Evolutionary conservation across 208 protist genomes (phyloP).

Genomic region (Vickermania spadyakhi): DNA sequence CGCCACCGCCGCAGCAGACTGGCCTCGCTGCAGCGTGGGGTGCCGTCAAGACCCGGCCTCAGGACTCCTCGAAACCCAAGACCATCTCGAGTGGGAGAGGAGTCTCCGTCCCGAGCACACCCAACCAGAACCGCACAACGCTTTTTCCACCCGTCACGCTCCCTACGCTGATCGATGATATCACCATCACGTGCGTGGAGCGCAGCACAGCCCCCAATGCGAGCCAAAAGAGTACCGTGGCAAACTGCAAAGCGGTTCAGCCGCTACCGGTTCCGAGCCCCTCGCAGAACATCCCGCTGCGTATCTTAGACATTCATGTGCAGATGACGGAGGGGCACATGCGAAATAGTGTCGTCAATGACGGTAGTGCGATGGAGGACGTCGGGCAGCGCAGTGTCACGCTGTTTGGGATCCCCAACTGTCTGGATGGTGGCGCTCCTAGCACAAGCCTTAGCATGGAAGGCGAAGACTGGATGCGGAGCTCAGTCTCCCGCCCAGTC

Average conservation of each 20-base stretch:
- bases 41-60: too few species aligned
- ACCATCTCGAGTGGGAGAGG: too few species aligned
- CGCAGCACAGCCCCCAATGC: neutral
- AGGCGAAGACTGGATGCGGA: neutral
- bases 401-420: neutral
- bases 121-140: neutral
- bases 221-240: neutral
- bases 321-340: slow-evolving; percentile 10
- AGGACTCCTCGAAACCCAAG: neutral
- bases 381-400: neutral
- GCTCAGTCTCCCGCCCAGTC: neutral
- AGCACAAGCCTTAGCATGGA: neutral
- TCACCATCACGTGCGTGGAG: neutral
- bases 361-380: neutral
- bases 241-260: neutral
- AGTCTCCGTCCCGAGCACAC: too few species aligned
- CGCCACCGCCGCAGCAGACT: slow-evolving; percentile 1
- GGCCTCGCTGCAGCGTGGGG: slow-evolving; percentile 1
- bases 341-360: neutral
- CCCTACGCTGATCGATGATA: neutral
- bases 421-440: neutral
- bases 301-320: slow-evolving; percentile 20
- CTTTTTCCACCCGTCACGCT: neutral
- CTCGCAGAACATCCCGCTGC: too few species aligned
- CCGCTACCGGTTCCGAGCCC: neutral